phyloP scores from a whole-genome alignment of 768 basidiomycete species.

The Terana coerulea region DNA sequence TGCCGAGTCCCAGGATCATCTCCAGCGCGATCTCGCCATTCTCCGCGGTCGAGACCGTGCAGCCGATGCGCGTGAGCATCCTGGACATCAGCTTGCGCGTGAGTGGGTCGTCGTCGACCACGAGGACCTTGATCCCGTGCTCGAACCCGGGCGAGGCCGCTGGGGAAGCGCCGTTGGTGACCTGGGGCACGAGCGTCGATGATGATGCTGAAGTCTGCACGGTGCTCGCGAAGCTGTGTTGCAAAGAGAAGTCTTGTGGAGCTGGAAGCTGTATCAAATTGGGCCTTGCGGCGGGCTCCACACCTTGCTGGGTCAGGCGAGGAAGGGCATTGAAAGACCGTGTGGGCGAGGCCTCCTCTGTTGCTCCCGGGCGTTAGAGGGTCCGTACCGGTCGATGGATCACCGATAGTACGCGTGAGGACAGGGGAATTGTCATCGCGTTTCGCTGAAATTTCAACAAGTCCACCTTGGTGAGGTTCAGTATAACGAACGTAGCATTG shows the following conservation, averaged over 20 bases:
- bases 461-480: constrained; percentile 39
- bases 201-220: not conserved
- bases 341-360: not conserved
- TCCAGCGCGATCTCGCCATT: constrained; percentile 79
- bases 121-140: constrained; percentile 58
- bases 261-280: not conserved
- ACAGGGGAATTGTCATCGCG: constrained; percentile 24
- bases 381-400: constrained; percentile 35
- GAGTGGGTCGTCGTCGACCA: constrained; percentile 80
- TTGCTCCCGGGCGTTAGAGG: not conserved
- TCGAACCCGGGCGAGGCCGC: constrained; percentile 32
- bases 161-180: constrained; percentile 13
- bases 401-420: constrained; percentile 40
- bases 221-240: not conserved
- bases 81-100: constrained; percentile 81
- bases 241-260: not conserved
- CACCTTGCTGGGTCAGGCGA: not conserved
- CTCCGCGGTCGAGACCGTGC: constrained; percentile 74
- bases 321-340: not conserved
- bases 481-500: not conserved
- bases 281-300: not conserved
- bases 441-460: constrained; percentile 39
- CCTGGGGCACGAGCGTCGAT: not conserved
- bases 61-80: constrained; percentile 74
- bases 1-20: constrained; percentile 49